Evolutionary conservation across 2,329 filamentous ascomycete genomes (phyloP), one percentile per base, ranked within the genome.

Genomic region (Diaporthe longicolla): DNA sequence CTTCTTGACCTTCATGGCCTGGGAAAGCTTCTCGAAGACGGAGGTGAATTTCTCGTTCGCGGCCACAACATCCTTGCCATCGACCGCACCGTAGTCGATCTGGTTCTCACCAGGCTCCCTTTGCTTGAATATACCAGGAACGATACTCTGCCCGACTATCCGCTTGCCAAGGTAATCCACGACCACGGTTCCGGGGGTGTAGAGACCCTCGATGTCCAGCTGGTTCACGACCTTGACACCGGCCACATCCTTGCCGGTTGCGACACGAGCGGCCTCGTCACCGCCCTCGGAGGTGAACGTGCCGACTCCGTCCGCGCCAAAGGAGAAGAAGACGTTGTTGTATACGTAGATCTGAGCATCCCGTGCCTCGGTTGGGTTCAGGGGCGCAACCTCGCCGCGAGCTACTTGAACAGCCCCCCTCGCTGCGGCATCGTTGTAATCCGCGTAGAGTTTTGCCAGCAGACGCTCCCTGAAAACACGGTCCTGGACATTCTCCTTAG

Each of bases 251-350:
- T 99, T 99, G 77, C 95, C 96, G 7, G 97, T 98, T 35, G 97
- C 97, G 73, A 98, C 95, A 74, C 96, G 92, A 19, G 97, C 97
- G 77, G 97, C 97, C 85, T 99, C 97, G 78, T 99, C 96, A 26
- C 97, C 97, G 77, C 97, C 97, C 85, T 99, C 97, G 4, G 93
- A 95, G 15, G 95, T 95, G 83, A 99, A 99, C 21, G 97, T 99
- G 57, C 97, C 96, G 59, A 98, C 97, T 70, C 97, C 97, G 82
- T 99, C 97, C 58, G 97, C 96, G 76, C 97, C 97, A 79, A 98
- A 98, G 0, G 97, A 98, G 87, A 98, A 99, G 87, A 99, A 99
- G 78, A 99, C 95, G 84, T 99, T 99, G 88, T 98, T 98, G 87
- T 98, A 98, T 32, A 99, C 96, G 80, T 98, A 99, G 77, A 99